These are phyloP conservation scores for Linderniella brevidens DNA, from an alignment of 257 asterid genomes.

Conservation along the genomic window DNA sequence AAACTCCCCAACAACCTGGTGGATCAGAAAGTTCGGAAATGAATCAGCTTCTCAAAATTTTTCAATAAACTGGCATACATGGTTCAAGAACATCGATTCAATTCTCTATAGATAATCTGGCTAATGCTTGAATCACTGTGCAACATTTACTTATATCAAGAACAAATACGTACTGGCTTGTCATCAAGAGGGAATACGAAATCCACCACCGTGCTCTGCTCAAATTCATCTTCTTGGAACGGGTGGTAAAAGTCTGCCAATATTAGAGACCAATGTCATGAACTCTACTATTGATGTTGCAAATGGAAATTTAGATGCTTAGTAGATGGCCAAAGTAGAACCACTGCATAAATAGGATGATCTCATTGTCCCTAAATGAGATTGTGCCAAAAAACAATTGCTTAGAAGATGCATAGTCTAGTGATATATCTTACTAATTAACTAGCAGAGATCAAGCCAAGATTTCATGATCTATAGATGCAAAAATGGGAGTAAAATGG, in stretches of 20 bases:
- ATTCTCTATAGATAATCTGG: too few species aligned
- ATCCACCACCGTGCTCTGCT: slow-evolving; percentile 52
- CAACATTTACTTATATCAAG: too few species aligned
- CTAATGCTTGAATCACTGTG: too few species aligned
- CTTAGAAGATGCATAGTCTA: neutral
- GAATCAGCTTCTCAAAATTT: too few species aligned
- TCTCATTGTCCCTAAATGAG: too few species aligned
- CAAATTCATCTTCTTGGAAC: slow-evolving; percentile 56
- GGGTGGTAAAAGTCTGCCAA: slow-evolving; percentile 77
- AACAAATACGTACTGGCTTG: slow-evolving; percentile 31
- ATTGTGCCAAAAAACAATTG: neutral
- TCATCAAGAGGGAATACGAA: slow-evolving; percentile 60
- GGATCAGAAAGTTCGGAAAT: neutral
- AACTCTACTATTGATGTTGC: neutral
- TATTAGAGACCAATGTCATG: neutral
- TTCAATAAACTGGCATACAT: too few species aligned
- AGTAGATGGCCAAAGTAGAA: too few species aligned
- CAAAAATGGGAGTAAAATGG: neutral
- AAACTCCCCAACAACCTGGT: slow-evolving; percentile 72
- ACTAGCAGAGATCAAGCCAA: neutral
- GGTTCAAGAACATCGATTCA: too few species aligned
- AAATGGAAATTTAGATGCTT: too few species aligned
- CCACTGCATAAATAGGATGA: too few species aligned
- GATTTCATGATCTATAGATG: too few species aligned
- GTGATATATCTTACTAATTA: neutral